These are phyloP conservation scores for Rhododendron henanense DNA, from an alignment of 148 eudicot species.

Conservation along the genomic window DNA sequence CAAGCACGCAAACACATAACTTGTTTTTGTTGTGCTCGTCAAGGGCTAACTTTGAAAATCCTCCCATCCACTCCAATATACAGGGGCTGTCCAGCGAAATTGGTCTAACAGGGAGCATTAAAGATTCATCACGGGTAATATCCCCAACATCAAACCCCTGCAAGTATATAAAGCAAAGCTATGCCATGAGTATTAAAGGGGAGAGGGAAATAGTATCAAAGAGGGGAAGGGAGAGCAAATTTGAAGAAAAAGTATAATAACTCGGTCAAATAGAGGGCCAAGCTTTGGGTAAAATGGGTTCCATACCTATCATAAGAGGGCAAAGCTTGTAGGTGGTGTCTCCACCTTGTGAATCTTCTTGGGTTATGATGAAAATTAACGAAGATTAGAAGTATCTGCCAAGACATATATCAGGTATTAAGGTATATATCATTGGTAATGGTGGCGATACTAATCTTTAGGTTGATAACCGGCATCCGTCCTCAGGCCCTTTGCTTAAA, in stretches of 20 bases:
- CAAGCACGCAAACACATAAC: background rate
- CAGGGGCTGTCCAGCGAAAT: background rate
- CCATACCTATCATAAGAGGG: background rate
- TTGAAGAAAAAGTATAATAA: slow-evolving; percentile 9
- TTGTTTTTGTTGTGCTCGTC: background rate
- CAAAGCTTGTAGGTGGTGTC: background rate
- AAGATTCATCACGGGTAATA: background rate
- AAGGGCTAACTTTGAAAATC: background rate
- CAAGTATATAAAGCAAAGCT: background rate
- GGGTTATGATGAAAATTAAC: too few species aligned
- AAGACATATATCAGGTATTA: too few species aligned
- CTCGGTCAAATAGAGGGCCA: too few species aligned
- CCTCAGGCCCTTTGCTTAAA: too few species aligned
- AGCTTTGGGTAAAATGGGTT: too few species aligned
- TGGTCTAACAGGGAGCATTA: background rate
- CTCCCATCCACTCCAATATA: background rate
- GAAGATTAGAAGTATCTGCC: too few species aligned
- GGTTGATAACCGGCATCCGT: too few species aligned
- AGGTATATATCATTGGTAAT: too few species aligned
- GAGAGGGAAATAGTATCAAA: too few species aligned
- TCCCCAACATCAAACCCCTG: background rate
- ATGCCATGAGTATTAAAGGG: too few species aligned
- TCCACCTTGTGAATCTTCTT: background rate
- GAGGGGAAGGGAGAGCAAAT: too few species aligned
- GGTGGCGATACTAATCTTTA: too few species aligned